Evolutionary conservation across 2,329 filamentous ascomycete species (phyloP).

Genomic region (Fonsecaea pugnacius): DNA sequence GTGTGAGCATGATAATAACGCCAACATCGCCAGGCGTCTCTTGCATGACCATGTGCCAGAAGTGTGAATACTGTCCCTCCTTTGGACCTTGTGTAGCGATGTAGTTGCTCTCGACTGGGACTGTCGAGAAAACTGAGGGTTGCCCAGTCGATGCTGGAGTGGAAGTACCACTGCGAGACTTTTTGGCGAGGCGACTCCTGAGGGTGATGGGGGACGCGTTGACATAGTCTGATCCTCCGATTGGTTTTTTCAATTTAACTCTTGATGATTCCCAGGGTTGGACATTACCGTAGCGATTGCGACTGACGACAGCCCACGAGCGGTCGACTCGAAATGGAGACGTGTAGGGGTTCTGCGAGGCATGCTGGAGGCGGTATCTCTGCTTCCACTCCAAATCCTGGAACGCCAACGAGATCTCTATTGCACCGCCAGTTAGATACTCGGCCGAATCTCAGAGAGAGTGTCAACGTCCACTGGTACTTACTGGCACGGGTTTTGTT

Average conservation of each 20-base stretch:
- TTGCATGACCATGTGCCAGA: constrained; percentile 95
- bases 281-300: constrained; percentile 89
- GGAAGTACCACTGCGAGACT: constrained; percentile 49
- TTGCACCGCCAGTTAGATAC: background rate
- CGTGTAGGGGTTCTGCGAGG: constrained; percentile 50
- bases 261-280: constrained; percentile 88
- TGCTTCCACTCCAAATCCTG: constrained; percentile 66
- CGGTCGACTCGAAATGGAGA: constrained; percentile 64
- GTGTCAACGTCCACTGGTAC: constrained; percentile 12
- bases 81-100: constrained; percentile 90
- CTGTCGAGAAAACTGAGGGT: background rate
- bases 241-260: constrained; percentile 76
- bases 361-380: constrained; percentile 57
- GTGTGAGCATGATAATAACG: constrained; percentile 93
- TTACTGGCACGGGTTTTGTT: constrained; percentile 35
- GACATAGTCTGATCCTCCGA: constrained; percentile 75
- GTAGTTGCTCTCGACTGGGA: constrained; percentile 60
- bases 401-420: constrained; percentile 65
- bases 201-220: constrained; percentile 76
- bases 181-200: constrained; percentile 51
- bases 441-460: background rate
- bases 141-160: constrained; percentile 7
- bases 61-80: constrained; percentile 72
- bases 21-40: constrained; percentile 70
- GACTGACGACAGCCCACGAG: constrained; percentile 59